phyloP scores from a whole-genome alignment of 169 alveolate species.

The Plasmodium vivax region DNA sequence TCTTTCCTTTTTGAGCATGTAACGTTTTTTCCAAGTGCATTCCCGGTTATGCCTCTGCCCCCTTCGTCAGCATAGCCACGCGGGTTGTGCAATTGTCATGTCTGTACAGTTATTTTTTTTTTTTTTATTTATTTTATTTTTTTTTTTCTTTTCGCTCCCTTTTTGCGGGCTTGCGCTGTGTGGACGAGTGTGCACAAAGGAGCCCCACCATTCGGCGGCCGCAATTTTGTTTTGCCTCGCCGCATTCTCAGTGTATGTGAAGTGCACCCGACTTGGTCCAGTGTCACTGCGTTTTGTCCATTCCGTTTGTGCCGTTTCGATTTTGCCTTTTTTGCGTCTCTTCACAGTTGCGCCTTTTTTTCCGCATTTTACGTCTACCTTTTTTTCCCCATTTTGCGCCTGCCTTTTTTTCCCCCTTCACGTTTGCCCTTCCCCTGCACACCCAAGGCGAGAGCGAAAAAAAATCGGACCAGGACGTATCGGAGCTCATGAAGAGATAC shows the following conservation, averaged over 20 bases:
- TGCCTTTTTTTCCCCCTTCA: neutral
- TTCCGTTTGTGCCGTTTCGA: neutral
- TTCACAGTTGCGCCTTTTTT: neutral
- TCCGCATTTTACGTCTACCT: neutral
- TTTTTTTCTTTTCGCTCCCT: neutral
- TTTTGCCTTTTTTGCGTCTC: neutral
- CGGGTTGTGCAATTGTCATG: neutral
- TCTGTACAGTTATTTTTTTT: neutral
- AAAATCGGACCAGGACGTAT: slow-evolving; percentile 29
- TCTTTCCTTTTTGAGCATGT: slow-evolving; percentile 20
- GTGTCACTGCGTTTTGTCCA: neutral
- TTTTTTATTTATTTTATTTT: neutral
- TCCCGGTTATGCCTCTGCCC: neutral
- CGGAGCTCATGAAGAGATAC: slow-evolving; percentile 66
- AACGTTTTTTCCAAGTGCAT: neutral
- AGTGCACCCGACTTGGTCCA: neutral
- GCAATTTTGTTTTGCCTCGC: neutral
- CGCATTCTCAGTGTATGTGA: neutral
- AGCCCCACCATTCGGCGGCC: neutral
- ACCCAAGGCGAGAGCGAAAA: slow-evolving; percentile 60
- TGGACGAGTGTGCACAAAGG: neutral
- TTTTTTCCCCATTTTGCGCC: neutral
- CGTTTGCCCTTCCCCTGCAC: slow-evolving; percentile 8
- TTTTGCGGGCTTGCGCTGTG: neutral
- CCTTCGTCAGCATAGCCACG: neutral